Conservation (phyloP, 2,329 filamentous ascomycete species). For the Rutstroemia sp. region DNA sequence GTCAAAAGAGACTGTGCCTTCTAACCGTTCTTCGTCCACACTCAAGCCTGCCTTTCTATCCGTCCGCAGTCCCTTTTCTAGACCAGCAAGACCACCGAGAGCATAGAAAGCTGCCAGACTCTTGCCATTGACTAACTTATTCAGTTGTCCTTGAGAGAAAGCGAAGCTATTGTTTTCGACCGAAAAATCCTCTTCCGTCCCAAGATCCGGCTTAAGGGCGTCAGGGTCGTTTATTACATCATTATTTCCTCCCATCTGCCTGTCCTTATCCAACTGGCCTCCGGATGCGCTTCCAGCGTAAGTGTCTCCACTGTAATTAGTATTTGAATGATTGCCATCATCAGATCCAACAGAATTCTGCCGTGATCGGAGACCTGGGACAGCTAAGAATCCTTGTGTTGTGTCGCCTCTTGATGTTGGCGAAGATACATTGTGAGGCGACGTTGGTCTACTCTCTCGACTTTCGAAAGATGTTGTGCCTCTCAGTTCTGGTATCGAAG, state of each 20-base stretch:
- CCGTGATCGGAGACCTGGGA: conserved; percentile 54
- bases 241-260: conserved; percentile 32
- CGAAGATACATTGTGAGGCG: conserved; percentile 61
- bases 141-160: conserved; percentile 64
- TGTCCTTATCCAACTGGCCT: conserved; percentile 33
- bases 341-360: conserved; percentile 59
- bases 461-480: conserved; percentile 51
- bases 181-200: conserved; percentile 62
- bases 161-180: conserved; percentile 64
- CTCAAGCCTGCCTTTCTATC: conserved; percentile 59
- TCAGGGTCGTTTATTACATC: conserved; percentile 46
- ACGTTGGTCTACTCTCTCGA: conserved; percentile 54
- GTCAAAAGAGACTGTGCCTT: conserved; percentile 61
- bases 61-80: conserved; percentile 67
- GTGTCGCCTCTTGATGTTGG: conserved; percentile 45
- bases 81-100: conserved; percentile 62
- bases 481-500: conserved; percentile 39
- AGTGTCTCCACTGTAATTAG: conserved; percentile 31
- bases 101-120: conserved; percentile 67
- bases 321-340: conserved; percentile 40
- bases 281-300: conserved; percentile 34
- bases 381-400: conserved; percentile 49
- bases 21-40: conserved; percentile 56
- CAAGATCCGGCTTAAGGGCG: conserved; percentile 51
- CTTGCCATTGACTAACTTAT: conserved; percentile 75